These are phyloP conservation scores for Cryptomeria japonica DNA, from an alignment of 75 land plant genomes.

Conservation along the genomic window DNA sequence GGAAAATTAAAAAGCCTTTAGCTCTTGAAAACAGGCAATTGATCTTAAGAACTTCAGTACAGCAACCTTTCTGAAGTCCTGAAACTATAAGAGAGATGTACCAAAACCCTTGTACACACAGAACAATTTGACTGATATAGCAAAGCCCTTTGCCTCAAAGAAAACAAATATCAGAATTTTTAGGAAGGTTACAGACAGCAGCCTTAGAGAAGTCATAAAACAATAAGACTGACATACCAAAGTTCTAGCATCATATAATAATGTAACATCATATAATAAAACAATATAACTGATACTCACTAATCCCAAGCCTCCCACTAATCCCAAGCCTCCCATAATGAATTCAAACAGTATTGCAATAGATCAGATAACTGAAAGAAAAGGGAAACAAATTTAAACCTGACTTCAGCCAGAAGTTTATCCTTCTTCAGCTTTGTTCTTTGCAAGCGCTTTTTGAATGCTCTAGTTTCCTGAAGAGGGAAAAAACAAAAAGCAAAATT, in stretches of 20 bases:
- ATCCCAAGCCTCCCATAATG: not conserved
- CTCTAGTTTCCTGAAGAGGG: constrained; percentile 5
- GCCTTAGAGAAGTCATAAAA: not conserved
- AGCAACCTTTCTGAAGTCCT: too few relatives aligned
- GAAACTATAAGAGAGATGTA: not conserved
- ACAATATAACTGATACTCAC: not conserved
- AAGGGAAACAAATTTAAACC: not conserved
- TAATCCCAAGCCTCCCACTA: too few relatives aligned
- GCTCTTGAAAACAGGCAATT: not conserved
- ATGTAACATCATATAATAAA: not conserved
- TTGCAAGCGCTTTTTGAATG: not conserved
- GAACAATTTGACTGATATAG: not conserved
- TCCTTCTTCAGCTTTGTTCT: constrained; percentile 6
- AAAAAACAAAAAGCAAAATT: not conserved
- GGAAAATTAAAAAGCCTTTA: not conserved
- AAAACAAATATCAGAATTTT: too few relatives aligned
- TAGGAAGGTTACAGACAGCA: too few relatives aligned
- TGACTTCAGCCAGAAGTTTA: constrained; percentile 10
- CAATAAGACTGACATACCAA: not conserved
- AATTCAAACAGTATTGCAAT: not conserved
- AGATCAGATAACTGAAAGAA: not conserved
- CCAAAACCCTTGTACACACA: not conserved
- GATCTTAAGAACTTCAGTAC: too few relatives aligned
- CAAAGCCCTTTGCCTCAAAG: not conserved
- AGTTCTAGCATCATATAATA: not conserved